Conservation (phyloP, 768 basidiomycete genomes). For the Tricholoma hemisulphureum region DNA sequence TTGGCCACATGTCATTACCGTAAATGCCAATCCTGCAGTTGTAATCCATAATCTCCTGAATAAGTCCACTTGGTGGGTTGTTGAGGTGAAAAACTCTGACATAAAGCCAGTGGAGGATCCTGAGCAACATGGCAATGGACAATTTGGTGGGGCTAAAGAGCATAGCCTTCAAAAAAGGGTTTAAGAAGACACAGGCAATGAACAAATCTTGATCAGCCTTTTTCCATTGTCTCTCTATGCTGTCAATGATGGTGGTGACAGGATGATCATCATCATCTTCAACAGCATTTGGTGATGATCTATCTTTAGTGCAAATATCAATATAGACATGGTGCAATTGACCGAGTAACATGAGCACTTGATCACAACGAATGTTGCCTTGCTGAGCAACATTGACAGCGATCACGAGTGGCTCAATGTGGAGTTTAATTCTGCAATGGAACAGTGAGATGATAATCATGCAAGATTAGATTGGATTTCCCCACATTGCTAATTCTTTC, state of each 20-base stretch:
- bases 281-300: constrained; percentile 12
- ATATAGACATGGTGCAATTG: constrained; percentile 8
- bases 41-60: too few species aligned
- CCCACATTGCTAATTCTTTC: neutral
- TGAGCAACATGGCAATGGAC: neutral
- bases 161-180: constrained; percentile 15
- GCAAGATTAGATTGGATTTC: too few species aligned
- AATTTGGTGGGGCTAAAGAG: neutral
- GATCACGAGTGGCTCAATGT: constrained; percentile 23
- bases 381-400: constrained; percentile 29
- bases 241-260: constrained; percentile 22
- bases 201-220: constrained; percentile 31
- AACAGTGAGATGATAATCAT: neutral
- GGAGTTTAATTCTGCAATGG: constrained; percentile 1
- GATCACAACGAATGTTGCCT: constrained; percentile 27
- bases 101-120: neutral
- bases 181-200: constrained; percentile 28
- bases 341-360: constrained; percentile 32
- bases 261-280: constrained; percentile 7
- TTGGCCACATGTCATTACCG: too few species aligned
- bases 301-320: constrained; percentile 6
- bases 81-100: neutral
- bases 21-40: too few species aligned
- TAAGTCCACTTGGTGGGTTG: too few species aligned
- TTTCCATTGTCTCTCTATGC: constrained; percentile 29